phyloP scores from a whole-genome alignment of 176 grass and related monocot species.

The Avena atlantica region DNA sequence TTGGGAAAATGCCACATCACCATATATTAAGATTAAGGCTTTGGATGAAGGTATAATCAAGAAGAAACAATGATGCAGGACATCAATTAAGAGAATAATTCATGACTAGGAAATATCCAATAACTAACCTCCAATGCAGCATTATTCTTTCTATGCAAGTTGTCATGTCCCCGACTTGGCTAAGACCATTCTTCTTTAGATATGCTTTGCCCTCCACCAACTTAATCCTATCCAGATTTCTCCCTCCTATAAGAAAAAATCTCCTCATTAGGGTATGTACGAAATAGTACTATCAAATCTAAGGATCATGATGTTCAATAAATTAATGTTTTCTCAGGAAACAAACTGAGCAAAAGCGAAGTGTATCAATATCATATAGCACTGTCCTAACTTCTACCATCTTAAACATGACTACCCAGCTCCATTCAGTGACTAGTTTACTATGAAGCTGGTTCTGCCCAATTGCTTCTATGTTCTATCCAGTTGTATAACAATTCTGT shows the following conservation, averaged over 20 bases:
- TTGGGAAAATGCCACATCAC: background rate
- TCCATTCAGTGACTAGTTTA: constrained; percentile 7
- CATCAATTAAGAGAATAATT: constrained; percentile 15
- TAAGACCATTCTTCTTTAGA: constrained; percentile 65
- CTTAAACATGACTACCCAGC: constrained; percentile 36
- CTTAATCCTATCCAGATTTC: constrained; percentile 60
- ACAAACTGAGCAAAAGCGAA: background rate
- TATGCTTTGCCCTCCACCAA: constrained; percentile 72
- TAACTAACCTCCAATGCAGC: constrained; percentile 66
- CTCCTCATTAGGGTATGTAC: constrained; percentile 7
- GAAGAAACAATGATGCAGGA: background rate
- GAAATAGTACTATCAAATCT: constrained; percentile 21
- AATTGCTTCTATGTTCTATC: background rate
- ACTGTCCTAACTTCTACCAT: background rate
- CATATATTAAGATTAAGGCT: constrained; percentile 25
- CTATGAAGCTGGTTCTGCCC: background rate
- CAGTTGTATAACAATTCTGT: constrained; percentile 9
- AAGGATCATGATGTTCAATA: background rate
- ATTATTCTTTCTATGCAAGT: constrained; percentile 69
- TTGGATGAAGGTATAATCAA: background rate
- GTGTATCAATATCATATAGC: background rate
- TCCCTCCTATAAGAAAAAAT: constrained; percentile 45
- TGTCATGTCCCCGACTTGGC: constrained; percentile 51
- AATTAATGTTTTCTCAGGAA: constrained; percentile 26
- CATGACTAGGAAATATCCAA: background rate